Conservation (phyloP, 164 flowering plant species). For the Umbilicus rupestris region DNA sequence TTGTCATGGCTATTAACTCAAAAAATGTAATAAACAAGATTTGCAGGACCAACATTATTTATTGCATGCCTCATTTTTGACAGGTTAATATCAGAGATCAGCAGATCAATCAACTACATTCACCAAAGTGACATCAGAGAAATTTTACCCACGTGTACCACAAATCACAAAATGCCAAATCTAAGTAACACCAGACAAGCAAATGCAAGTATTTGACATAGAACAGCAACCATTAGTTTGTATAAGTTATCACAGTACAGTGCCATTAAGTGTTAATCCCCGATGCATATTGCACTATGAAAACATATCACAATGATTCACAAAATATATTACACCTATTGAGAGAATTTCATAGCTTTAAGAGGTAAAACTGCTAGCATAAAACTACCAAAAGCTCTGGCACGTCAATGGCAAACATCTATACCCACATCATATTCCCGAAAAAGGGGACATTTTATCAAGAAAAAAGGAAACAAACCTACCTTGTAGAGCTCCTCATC, state of each 20-base stretch:
- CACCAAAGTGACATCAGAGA: background rate
- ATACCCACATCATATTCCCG: background rate
- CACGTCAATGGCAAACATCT: background rate
- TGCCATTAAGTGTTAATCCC: background rate
- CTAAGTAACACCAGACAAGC: background rate
- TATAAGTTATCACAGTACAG: background rate
- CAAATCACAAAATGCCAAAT: background rate
- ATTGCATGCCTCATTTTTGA: background rate
- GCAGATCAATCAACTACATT: background rate
- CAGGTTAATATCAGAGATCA: background rate
- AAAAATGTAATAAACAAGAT: background rate
- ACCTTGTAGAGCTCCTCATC: slow-evolving; percentile 99
- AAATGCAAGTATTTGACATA: background rate
- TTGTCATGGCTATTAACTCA: background rate
- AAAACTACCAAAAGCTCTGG: background rate
- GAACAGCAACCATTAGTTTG: background rate
- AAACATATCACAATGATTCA: background rate
- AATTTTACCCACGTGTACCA: background rate
- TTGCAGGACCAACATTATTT: background rate
- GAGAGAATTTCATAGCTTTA: background rate
- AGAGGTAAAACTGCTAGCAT: slow-evolving; percentile 4
- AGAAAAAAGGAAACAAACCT: slow-evolving; percentile 49
- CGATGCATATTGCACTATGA: background rate
- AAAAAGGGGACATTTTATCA: slow-evolving; percentile 28
- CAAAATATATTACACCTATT: background rate